A percentile compares a stretch with the other conserved stretches of the same genome.
Evolutionary conservation across 768 basidiomycete species (phyloP).

Genomic region (Tephrocybe sp.): DNA sequence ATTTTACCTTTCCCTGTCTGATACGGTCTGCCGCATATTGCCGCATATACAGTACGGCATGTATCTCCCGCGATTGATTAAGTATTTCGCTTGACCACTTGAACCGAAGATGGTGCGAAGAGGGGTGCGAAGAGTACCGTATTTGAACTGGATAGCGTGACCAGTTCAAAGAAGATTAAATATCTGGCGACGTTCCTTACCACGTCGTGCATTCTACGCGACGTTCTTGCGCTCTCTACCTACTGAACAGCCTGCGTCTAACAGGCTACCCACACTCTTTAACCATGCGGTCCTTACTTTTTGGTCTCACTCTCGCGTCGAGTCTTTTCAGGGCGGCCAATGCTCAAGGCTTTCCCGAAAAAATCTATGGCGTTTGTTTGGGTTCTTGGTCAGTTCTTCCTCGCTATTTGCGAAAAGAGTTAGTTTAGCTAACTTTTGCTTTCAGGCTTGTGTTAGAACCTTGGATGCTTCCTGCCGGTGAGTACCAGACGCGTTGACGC

Average conservation of each 20-base stretch:
- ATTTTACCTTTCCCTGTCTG: too few species aligned
- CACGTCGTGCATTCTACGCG: conserved; percentile 1
- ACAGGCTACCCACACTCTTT: not conserved
- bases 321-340: conserved; percentile 11
- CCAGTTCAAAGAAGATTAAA: conserved; percentile 3
- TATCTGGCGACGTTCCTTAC: not conserved
- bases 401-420: too few species aligned
- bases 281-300: conserved; percentile 9
- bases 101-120: conserved; percentile 1
- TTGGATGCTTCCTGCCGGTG: conserved; percentile 79
- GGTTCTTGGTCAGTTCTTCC: conserved; percentile 41
- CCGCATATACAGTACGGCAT: too few species aligned
- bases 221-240: not conserved
- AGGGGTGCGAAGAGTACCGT: conserved; percentile 1
- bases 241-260: not conserved
- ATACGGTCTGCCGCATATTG: too few species aligned
- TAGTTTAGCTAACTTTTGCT: too few species aligned
- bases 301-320: conserved; percentile 7
- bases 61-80: too few species aligned
- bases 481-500: not conserved
- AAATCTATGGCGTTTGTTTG: conserved; percentile 24
- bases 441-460: conserved; percentile 69
- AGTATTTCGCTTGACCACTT: not conserved
- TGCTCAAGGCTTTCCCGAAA: conserved; percentile 18
- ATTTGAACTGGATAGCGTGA: conserved; percentile 8